Evolutionary conservation across 257 asterid genomes (phyloP).

Genomic region (Jacaranda copaia): DNA sequence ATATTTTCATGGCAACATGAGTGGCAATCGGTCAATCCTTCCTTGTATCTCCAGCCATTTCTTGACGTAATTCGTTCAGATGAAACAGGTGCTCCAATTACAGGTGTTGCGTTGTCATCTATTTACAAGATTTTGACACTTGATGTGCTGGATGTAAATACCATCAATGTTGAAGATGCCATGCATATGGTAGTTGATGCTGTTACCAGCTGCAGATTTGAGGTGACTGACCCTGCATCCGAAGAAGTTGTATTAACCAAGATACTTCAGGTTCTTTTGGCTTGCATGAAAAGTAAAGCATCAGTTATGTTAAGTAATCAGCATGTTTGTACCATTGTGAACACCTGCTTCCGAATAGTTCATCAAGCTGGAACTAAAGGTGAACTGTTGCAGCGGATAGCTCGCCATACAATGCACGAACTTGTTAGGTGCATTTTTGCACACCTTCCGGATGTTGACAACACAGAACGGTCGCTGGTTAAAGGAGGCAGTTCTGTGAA

Average conservation of each 20-base stretch:
- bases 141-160: slow-evolving; percentile 76
- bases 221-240: slow-evolving; percentile 95
- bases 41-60: slow-evolving; percentile 93
- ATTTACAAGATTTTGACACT: slow-evolving; percentile 89
- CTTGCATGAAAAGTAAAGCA: slow-evolving; percentile 90
- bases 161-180: slow-evolving; percentile 80
- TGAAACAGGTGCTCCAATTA: slow-evolving; percentile 96
- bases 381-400: slow-evolving; percentile 87
- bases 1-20: slow-evolving; percentile 84
- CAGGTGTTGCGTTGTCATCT: slow-evolving; percentile 90
- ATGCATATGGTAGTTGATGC: slow-evolving; percentile 94
- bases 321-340: slow-evolving; percentile 90
- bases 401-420: slow-evolving; percentile 96
- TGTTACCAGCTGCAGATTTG: slow-evolving; percentile 97
- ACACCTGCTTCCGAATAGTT: slow-evolving; percentile 85
- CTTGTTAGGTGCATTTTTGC: slow-evolving; percentile 91
- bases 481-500: slow-evolving; percentile 71
- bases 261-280: slow-evolving; percentile 96
- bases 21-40: slow-evolving; percentile 82
- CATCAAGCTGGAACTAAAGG: slow-evolving; percentile 96
- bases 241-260: slow-evolving; percentile 95
- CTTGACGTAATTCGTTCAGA: slow-evolving; percentile 92
- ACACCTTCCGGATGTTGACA: slow-evolving; percentile 87
- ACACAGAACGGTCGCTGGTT: slow-evolving; percentile 68
- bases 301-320: slow-evolving; percentile 90